Conservation (phyloP, 176 grass and related monocot species). For the Carex cristatella region DNA sequence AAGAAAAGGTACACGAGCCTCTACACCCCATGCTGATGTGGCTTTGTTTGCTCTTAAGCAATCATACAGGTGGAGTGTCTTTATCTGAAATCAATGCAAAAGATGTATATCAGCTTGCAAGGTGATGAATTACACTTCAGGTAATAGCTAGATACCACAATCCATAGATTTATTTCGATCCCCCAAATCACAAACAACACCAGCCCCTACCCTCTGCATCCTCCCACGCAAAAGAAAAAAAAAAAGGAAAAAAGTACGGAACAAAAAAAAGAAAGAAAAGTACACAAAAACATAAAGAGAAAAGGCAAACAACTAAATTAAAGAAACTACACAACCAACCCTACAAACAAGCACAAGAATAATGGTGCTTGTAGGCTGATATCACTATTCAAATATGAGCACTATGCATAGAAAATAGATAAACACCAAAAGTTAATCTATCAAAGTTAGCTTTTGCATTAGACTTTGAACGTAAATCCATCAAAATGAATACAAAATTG, state of each 20-base stretch:
- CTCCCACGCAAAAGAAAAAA: neutral
- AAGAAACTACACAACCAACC: neutral
- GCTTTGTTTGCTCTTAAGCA: constrained; percentile 94
- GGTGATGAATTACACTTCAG: neutral
- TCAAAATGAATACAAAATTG: neutral
- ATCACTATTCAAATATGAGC: neutral
- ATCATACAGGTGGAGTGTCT: constrained; percentile 95
- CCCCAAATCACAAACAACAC: neutral
- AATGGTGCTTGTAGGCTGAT: neutral
- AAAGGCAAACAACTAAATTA: neutral
- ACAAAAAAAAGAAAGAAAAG: neutral
- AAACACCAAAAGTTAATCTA: neutral
- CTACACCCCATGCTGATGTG: constrained; percentile 94
- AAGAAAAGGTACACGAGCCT: constrained; percentile 93
- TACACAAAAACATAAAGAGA: neutral
- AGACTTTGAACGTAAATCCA: neutral
- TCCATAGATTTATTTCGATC: neutral
- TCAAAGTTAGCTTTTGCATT: neutral
- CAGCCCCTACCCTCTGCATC: neutral
- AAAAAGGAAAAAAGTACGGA: neutral
- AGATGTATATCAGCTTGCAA: neutral
- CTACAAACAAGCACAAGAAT: neutral
- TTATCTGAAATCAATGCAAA: constrained; percentile 66
- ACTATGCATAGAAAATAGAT: neutral
- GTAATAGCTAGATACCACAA: neutral